These are phyloP conservation scores for Debaryomyces tyrocola DNA, from an alignment of 805 yeast species.

Conservation along the genomic window DNA sequence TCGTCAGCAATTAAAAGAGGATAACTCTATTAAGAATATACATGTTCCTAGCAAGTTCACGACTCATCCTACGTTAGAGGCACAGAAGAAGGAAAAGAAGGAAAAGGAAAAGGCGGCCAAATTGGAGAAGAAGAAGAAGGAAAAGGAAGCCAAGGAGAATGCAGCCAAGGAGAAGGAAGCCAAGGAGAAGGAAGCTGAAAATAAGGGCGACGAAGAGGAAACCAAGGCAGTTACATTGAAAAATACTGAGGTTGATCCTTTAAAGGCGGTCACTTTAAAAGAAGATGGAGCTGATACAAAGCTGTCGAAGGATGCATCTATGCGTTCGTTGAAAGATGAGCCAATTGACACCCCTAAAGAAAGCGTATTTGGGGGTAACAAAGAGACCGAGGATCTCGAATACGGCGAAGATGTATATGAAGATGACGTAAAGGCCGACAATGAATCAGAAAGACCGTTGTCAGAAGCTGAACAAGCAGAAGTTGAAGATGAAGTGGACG, in stretches of 20 bases:
- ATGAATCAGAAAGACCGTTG: not conserved
- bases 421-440: slow-evolving; percentile 12
- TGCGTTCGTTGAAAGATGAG: slow-evolving; percentile 20
- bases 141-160: slow-evolving; percentile 26
- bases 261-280: no score
- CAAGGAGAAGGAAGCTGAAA: slow-evolving; percentile 15
- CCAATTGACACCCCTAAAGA: slow-evolving; percentile 6
- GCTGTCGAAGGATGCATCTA: slow-evolving; percentile 1
- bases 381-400: slow-evolving; percentile 15
- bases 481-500: slow-evolving; percentile 22
- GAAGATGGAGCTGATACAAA: no score
- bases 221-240: no score
- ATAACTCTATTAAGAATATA: slow-evolving; percentile 31
- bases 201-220: slow-evolving; percentile 2
- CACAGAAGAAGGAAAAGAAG: slow-evolving; percentile 19
- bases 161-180: slow-evolving; percentile 24
- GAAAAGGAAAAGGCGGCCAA: slow-evolving; percentile 32
- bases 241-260: no score
- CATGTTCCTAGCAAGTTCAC: slow-evolving; percentile 42
- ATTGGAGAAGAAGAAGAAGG: slow-evolving; percentile 19
- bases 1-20: slow-evolving; percentile 33
- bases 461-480: slow-evolving; percentile 7
- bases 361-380: slow-evolving; percentile 5
- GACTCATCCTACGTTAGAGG: slow-evolving; percentile 39
- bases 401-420: slow-evolving; percentile 22